Evolutionary conservation across 805 yeast genomes (phyloP), one percentile per base, ranked within the genome.

Genomic region (Saturnispora kantuleensis): DNA sequence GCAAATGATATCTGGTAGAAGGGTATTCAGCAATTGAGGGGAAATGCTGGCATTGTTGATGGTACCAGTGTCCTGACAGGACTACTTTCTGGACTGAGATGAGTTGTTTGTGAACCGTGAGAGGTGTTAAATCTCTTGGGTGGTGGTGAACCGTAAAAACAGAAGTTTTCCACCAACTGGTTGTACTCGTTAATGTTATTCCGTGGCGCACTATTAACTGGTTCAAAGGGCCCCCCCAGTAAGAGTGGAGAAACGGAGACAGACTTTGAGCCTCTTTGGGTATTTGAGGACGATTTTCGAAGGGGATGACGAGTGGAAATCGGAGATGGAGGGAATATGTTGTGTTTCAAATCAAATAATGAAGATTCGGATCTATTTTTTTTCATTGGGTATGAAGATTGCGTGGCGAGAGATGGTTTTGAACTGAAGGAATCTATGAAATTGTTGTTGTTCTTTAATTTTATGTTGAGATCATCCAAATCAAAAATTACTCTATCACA

Each of bases 321-420:
- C 10, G 44, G 21, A 18, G 26, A 10, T 11, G 29, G 11, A 13
- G 34, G 38, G 7, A n/a, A 15, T 11, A 29, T 21, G n/a, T 13
- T 30, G 16, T 30, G 35, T 15, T 39, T 45, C 35, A 57, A 42
- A 4, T 48, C 42, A 11, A 52, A 38, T 15, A 61, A 42, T 12
- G 61, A 54, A 9, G 65, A 57, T 35, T 60, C 65, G 3, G 66
- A 62, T 44, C 46, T 52, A 35, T 56, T 58, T 38, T 60, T 63
- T 35, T 59, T 59, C 39, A 62, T 39, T 13, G 53, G 42, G 38
- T 49, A 50, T 26, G 54, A 53, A 5, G 18, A 40, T 53, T 35
- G 51, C 53, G 44, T 50, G 53, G 16, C 57, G 53, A 13, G 51
- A 51, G 32, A 48, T 53, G 15, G 38, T 50, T 38, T 47, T 50